Evolutionary conservation across 2,329 filamentous ascomycete species (phyloP), one percentile per base, ranked within the genome.

Genomic region (Apiospora saccharicola): DNA sequence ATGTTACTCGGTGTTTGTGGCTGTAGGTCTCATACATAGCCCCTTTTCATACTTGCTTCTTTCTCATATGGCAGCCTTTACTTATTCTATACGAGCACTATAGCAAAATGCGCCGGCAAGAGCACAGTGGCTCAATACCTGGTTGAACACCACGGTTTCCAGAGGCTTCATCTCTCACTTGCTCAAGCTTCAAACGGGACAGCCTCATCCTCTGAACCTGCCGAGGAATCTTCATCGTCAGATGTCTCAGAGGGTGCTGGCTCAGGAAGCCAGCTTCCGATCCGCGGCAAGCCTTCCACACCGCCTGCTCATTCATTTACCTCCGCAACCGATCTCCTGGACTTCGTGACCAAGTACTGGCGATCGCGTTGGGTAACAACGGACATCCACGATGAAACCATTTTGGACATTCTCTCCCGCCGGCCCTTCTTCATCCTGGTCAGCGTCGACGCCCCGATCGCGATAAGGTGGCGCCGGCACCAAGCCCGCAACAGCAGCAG

Each of bases 51-150:
- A 4, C 13, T 30, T 41, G 26, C 26, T 26, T 34, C 24, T 51
- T 69, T 57, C 4, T 30, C 26, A 4, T 30, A 30, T 70, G 57
- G 75, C 76, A 76, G 6, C 34, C 19, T 61, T 43, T 30, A 49
- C 67, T 69, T 49, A 69, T 49, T 12, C 46, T n/a, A 37, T n/a
- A 75, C 47, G 16, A 22, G 16, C 44, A 34, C 43, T 53, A 53
- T 79, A 96, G 95, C 94, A 79, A 96, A 98, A 78, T 98, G 95
- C 85, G 92, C 96, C 68, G 96, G 96, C 79, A 98, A 98, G 85
- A 92, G 91, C 80, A 94, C 94, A 13, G 94, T 98, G 75, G 95
- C 95, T 72, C 90, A 94, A 71, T 98, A 97, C 81, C 90, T 99
- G 12, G 90, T 95, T 75, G 89, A 95, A 75, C 90, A 95, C 75